These are phyloP conservation scores for Immersiporthe knoxdaviesiana DNA, from an alignment of 2,329 filamentous ascomycete genomes.

Conservation along the genomic window DNA sequence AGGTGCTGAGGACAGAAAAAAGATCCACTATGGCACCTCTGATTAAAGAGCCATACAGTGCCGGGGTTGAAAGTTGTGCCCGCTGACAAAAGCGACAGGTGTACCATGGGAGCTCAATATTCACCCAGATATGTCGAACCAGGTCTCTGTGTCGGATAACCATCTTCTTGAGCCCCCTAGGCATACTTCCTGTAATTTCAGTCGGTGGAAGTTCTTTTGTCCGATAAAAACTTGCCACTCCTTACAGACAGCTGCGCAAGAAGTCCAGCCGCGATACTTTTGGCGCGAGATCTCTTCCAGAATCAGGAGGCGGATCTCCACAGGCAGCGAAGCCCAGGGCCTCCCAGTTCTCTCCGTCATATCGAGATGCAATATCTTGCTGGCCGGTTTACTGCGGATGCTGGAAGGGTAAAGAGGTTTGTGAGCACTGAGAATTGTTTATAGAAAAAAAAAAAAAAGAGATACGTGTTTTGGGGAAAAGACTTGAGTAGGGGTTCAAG, in stretches of 20 bases:
- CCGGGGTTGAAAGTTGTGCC: not conserved
- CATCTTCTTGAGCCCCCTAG: not conserved
- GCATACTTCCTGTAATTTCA: not conserved
- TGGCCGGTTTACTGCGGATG: no score
- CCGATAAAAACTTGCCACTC: not conserved
- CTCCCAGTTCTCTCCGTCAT: not conserved
- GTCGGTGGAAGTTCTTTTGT: not conserved
- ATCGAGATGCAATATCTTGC: not conserved
- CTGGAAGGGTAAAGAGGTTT: no score
- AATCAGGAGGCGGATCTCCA: not conserved
- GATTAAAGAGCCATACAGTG: not conserved
- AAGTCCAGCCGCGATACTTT: not conserved
- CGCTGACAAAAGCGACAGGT: not conserved
- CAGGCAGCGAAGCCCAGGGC: not conserved
- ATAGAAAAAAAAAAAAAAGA: no score
- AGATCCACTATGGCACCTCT: not conserved
- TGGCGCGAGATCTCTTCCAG: not conserved
- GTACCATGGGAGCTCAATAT: not conserved
- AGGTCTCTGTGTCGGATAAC: not conserved
- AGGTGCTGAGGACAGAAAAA: not conserved
- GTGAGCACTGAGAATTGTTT: no score
- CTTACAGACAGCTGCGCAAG: not conserved
- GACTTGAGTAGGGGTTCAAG: not conserved
- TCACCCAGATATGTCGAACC: not conserved
- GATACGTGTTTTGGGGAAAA: no score